A percentile compares a stretch with the other conserved stretches of the same genome.
phyloP scores from a whole-genome alignment of 805 yeast species.

The Yamadazyma sp. region DNA sequence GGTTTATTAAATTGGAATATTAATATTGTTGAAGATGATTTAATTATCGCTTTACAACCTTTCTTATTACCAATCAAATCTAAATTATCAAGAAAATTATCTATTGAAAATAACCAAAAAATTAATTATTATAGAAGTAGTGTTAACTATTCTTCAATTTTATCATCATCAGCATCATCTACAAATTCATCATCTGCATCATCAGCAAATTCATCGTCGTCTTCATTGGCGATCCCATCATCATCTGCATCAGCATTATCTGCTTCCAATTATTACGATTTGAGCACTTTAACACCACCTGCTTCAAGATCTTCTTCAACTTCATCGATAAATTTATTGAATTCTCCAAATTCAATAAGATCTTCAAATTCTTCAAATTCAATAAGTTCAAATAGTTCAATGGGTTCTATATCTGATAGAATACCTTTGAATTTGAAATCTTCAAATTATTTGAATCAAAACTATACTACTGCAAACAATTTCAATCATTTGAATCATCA shows the following conservation, averaged over 20 bases:
- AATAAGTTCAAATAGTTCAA: slow-evolving; percentile 12
- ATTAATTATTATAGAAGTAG: slow-evolving; percentile 28
- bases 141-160: slow-evolving; percentile 2
- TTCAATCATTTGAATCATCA: slow-evolving; percentile 12
- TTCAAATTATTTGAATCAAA: slow-evolving; percentile 5
- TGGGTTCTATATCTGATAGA: slow-evolving; percentile 8
- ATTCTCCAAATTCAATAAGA: slow-evolving; percentile 12
- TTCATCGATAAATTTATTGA: slow-evolving; percentile 10
- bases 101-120: slow-evolving; percentile 24
- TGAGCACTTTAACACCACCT: not conserved
- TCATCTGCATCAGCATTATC: not conserved
- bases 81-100: slow-evolving; percentile 31
- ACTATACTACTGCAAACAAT: slow-evolving; percentile 19
- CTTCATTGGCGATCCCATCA: not conserved
- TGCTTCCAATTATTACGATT: not conserved
- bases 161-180: slow-evolving; percentile 1
- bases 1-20: slow-evolving; percentile 84
- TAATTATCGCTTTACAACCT: slow-evolving; percentile 65
- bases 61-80: slow-evolving; percentile 73
- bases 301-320: slow-evolving; percentile 10
- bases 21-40: slow-evolving; percentile 65
- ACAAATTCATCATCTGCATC: slow-evolving; percentile 1
- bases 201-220: slow-evolving; percentile 1
- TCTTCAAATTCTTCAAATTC: slow-evolving; percentile 12
- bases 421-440: slow-evolving; percentile 8